Base-by-base conservation (phyloP, 2,329 filamentous ascomycete genomes). In the Monosporascus cannonballus region DNA sequence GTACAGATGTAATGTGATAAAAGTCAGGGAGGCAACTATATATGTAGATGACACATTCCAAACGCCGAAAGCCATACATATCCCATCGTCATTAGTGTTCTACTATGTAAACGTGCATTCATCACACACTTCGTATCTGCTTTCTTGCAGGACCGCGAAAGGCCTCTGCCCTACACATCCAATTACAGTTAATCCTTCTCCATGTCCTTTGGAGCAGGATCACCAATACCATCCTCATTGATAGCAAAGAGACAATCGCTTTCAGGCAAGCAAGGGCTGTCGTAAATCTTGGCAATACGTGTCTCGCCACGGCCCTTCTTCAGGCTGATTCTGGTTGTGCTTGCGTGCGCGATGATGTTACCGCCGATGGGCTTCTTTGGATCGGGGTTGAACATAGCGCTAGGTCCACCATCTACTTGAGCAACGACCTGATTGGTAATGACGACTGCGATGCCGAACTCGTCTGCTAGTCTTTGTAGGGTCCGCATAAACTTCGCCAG, bases 361-460 rank as follows among this genome's bases (percentile, higher is more conserved):
- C 94, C 94, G 61, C 94, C 94, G 68, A 99, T 96, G 0, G 94
- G 94, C 72, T 99, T 99, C 81, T 99, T 99, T 7, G 94, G 94
- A 66, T 99, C 95, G 0, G 95, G 94, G 62, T 99, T 99, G 77
- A 96, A 99, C 94, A 99, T 99, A 56, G 93, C 86, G 66, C 88
- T 93, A 30, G 93, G 92, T 3, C 94, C 94, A 57, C 94, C 94
- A 67, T 99, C 94, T 8, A 99, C 94, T 71, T 99, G 95, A 9
- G 94, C 94, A 41, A 99, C 95, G 30, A 99, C 94, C 71, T 99
- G 94, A 68, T 99, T 99, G 44, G 94, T 97, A 65, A 99, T 99
- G 62, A 99, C 90, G 7, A 99, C 94, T 0, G 94, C 94, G 62
- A 99, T 96, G 54, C 94, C 94, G 67, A 99, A 99, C 70, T 87